Evolutionary conservation across 2,329 filamentous ascomycete species (phyloP), one percentile per base, ranked within the genome.

Genomic region (Monilinia laxa): DNA sequence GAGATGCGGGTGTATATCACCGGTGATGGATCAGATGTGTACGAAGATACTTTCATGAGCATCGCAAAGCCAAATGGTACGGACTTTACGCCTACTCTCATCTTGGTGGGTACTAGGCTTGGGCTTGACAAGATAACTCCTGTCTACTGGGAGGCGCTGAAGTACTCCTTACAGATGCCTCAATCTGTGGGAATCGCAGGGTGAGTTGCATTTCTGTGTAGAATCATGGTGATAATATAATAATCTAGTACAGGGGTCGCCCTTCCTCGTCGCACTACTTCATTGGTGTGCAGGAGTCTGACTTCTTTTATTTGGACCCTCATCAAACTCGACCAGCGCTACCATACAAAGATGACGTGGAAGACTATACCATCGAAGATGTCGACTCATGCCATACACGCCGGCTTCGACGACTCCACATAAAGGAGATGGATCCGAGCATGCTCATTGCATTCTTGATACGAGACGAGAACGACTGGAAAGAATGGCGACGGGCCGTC

Each of bases 371-470:
- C 0, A 74, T 81, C 10, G 89, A 91, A 72, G 93, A 98, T 67
- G 77, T 97, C 20, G 85, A 89, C 65, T 90, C 90, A 0, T 97
- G 92, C 75, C 94, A 99, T 76, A 98, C 93, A 0, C 86, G 91
- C 62, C 88, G 94, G 58, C 80, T 99, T 23, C 87, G 94, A 49
- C 86, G 90, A 66, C 83, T 99, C 40, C 89, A 95, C 72, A 84
- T 99, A 59, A 87, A 88, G 68, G 93, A 98, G 75, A 95, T 99
- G 91, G 95, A 99, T 74, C 95, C 95, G 0, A 97, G 93, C 75
- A 99, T 99, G 95, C 81, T 99, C 53, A 91, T 99, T 71, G 94
- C 92, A 5, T 98, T 98, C 74, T 80, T 99, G 47, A 93, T 99
- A 69, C 85, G 84, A 52, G 87, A 91, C 67, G 88, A 94, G 72